A percentile compares a stretch with the other conserved stretches of the same genome.
Conservation (phyloP, 768 basidiomycete genomes). For the Trametes gibbosa region DNA sequence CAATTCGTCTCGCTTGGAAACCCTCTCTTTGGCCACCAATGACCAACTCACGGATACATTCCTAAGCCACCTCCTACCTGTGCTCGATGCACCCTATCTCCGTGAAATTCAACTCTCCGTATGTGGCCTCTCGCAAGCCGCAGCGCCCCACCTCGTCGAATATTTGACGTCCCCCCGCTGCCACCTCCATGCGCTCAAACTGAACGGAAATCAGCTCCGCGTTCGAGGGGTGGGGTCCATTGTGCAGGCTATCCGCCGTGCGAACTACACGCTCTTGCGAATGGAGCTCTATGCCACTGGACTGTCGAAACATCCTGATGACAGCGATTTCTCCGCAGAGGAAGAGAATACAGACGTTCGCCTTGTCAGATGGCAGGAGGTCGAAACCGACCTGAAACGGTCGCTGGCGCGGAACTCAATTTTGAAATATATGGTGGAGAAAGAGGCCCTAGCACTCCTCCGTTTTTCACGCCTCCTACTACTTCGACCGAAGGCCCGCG, state of each 20-base stretch:
- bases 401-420: conserved; percentile 44
- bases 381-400: conserved; percentile 31
- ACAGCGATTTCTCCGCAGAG: conserved; percentile 25
- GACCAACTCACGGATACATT: conserved; percentile 50
- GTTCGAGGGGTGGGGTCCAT: conserved; percentile 43
- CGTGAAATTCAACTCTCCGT: conserved; percentile 56
- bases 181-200: conserved; percentile 45
- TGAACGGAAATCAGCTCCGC: conserved; percentile 56
- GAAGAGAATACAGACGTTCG: conserved; percentile 25
- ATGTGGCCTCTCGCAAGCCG: conserved; percentile 27
- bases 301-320: conserved; percentile 25
- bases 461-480: conserved; percentile 49
- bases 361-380: conserved; percentile 36
- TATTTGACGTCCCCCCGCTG: conserved; percentile 54
- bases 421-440: conserved; percentile 38
- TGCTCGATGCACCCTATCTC: conserved; percentile 46
- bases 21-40: conserved; percentile 52
- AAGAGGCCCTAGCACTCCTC: conserved; percentile 50
- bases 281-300: conserved; percentile 52
- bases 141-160: conserved; percentile 38
- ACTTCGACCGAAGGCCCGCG: conserved; percentile 32
- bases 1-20: conserved; percentile 51
- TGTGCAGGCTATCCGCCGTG: conserved; percentile 40
- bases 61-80: conserved; percentile 46
- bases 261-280: conserved; percentile 47